These are phyloP conservation scores for Rhizomucor miehei DNA, from an alignment of 371 early-diverging fungal genomes.

Conservation along the genomic window DNA sequence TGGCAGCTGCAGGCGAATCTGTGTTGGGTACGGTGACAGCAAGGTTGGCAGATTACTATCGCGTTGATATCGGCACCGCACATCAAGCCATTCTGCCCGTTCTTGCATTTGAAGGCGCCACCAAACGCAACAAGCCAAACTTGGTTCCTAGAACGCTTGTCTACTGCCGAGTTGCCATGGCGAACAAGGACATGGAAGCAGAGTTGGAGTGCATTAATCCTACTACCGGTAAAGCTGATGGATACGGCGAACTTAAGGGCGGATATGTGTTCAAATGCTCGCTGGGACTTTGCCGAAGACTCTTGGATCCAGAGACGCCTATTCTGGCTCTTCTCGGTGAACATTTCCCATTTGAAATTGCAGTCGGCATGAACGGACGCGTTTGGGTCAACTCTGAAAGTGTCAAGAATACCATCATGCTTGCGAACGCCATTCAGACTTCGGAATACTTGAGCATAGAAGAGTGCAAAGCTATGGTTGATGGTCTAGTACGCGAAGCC, in stretches of 20 bases:
- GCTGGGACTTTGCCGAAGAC: conserved; percentile 71
- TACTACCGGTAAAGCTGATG: conserved; percentile 67
- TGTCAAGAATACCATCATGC: conserved; percentile 56
- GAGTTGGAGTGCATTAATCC: conserved; percentile 91
- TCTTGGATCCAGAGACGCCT: conserved; percentile 69
- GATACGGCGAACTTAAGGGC: conserved; percentile 76
- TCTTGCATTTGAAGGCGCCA: conserved; percentile 94
- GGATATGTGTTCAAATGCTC: conserved; percentile 75
- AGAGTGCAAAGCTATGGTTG: conserved; percentile 69
- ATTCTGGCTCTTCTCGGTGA: conserved; percentile 67
- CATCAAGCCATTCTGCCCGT: conserved; percentile 76
- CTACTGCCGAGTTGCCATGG: conserved; percentile 82
- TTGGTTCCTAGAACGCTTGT: conserved; percentile 69
- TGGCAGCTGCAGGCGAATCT: conserved; percentile 82
- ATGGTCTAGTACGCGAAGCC: conserved; percentile 40
- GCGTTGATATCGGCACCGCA: conserved; percentile 92
- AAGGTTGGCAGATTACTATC: conserved; percentile 74
- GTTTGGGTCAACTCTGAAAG: conserved; percentile 84
- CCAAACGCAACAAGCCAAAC: conserved; percentile 87
- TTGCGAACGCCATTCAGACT: conserved; percentile 71
- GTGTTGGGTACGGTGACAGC: conserved; percentile 81
- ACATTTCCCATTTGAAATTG: conserved; percentile 81
- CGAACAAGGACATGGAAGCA: conserved; percentile 95
- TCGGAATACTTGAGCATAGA: conserved; percentile 66
- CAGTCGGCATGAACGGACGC: conserved; percentile 92